phyloP scores from a whole-genome alignment of 2,329 filamentous ascomycete genomes.

The Xylaria sp. region DNA sequence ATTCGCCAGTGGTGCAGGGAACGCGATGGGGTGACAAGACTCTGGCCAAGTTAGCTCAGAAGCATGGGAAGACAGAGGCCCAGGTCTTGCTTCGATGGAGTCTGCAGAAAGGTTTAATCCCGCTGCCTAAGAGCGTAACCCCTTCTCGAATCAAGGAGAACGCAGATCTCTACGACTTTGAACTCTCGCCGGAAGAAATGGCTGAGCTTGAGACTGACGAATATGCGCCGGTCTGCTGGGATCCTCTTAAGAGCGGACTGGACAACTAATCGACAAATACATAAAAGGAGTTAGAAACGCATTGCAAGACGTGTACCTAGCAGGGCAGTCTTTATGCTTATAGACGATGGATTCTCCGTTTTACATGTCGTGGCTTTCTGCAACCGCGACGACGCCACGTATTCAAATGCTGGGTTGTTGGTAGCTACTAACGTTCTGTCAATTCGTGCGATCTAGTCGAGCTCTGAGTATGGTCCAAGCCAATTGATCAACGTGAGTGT shows the following conservation, averaged over 20 bases:
- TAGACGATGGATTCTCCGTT: not conserved
- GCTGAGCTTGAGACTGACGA: conserved; percentile 60
- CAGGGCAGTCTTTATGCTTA: not conserved
- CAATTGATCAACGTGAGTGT: conserved; percentile 54
- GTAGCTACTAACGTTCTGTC: conserved; percentile 45
- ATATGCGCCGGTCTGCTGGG: conserved; percentile 67
- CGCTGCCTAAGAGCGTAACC: conserved; percentile 79
- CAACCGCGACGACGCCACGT: not conserved
- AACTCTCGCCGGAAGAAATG: conserved; percentile 65
- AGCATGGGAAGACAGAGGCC: conserved; percentile 77
- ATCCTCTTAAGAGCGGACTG: conserved; percentile 62
- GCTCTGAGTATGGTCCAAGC: conserved; percentile 52
- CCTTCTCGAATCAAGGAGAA: conserved; percentile 75
- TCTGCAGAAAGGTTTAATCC: conserved; percentile 80
- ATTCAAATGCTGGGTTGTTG: conserved; percentile 19
- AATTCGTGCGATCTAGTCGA: conserved; percentile 29
- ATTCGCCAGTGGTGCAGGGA: conserved; percentile 71
- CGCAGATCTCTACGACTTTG: conserved; percentile 65
- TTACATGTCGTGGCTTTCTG: not conserved
- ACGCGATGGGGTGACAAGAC: conserved; percentile 76
- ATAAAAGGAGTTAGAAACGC: not conserved
- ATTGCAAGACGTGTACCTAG: not conserved
- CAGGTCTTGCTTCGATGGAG: conserved; percentile 86
- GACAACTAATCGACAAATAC: conserved; percentile 50
- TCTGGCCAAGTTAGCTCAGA: conserved; percentile 72